phyloP scores from a whole-genome alignment of 768 basidiomycete genomes.

The Suillus subalutaceus region DNA sequence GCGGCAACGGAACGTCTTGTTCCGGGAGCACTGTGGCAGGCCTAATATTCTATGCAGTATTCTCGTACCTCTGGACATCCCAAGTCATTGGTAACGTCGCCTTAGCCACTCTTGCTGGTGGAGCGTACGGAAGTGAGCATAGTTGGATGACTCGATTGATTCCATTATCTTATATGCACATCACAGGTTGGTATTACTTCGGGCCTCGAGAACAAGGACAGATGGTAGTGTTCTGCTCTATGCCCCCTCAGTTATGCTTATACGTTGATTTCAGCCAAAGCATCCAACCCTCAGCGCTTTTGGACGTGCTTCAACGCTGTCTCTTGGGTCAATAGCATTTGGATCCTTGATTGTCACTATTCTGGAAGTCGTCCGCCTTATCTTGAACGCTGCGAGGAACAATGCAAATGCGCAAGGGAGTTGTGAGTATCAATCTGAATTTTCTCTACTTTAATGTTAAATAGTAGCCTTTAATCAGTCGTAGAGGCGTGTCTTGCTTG shows the following conservation, averaged over 20 bases:
- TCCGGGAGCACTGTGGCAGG: slow-evolving; percentile 79
- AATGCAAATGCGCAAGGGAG: slow-evolving; percentile 65
- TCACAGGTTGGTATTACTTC: slow-evolving; percentile 74
- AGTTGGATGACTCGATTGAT: background rate
- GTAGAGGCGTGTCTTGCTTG: slow-evolving; percentile 75
- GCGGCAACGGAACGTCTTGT: slow-evolving; percentile 53
- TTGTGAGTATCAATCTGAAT: slow-evolving; percentile 45
- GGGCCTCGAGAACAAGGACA: slow-evolving; percentile 67
- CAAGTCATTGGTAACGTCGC: slow-evolving; percentile 82
- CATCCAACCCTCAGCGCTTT: slow-evolving; percentile 74
- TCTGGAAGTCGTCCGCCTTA: slow-evolving; percentile 65
- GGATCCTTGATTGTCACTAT: slow-evolving; percentile 83
- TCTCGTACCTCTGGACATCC: slow-evolving; percentile 86
- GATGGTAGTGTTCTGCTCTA: slow-evolving; percentile 46
- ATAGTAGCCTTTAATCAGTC: slow-evolving; percentile 42
- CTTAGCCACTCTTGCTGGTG: slow-evolving; percentile 79
- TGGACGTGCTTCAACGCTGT: slow-evolving; percentile 73
- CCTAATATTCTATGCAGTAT: slow-evolving; percentile 74
- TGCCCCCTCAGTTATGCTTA: background rate
- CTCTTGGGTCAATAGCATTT: slow-evolving; percentile 85
- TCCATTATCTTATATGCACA: background rate
- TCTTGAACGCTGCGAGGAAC: slow-evolving; percentile 60
- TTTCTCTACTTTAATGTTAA: background rate
- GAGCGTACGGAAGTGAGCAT: slow-evolving; percentile 61
- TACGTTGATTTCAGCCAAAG: slow-evolving; percentile 50